A percentile compares a stretch with the other conserved stretches of the same genome.
Conservation (phyloP, 768 basidiomycete species). For the Trametes sanguinea region DNA sequence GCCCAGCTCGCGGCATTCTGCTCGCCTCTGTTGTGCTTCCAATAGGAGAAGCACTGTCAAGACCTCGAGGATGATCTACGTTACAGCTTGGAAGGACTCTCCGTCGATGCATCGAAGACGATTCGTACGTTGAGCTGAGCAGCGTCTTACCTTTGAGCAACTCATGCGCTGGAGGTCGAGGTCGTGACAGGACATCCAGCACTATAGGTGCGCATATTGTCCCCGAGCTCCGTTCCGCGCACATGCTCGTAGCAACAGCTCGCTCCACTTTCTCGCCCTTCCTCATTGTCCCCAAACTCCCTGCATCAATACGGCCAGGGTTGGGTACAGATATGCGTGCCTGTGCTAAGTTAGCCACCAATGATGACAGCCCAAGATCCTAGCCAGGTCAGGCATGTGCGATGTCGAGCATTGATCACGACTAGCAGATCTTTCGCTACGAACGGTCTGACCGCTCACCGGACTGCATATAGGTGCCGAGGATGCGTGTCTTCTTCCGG, state of each 20-base stretch:
- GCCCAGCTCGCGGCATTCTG: background rate
- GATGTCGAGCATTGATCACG: constrained; percentile 7
- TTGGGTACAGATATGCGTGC: background rate
- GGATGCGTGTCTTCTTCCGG: background rate
- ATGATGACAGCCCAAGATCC: background rate
- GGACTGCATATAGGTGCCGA: constrained; percentile 7
- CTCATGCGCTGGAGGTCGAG: too few species aligned
- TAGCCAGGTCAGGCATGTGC: background rate
- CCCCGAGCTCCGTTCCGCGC: too few species aligned
- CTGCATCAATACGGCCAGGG: background rate
- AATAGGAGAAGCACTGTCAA: constrained; percentile 1
- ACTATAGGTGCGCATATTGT: too few species aligned
- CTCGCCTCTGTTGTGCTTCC: background rate
- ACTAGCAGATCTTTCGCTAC: background rate
- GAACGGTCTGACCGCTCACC: constrained; percentile 5
- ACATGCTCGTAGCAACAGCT: too few species aligned
- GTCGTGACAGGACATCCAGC: too few species aligned
- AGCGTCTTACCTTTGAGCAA: too few species aligned
- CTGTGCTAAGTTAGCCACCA: constrained; percentile 17
- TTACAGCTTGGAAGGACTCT: background rate
- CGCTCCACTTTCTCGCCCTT: too few species aligned
- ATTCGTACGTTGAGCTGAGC: too few species aligned
- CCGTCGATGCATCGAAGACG: too few species aligned
- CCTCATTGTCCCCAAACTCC: background rate
- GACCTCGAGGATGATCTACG: constrained; percentile 15